These are phyloP conservation scores for Ajuga reptans DNA, from an alignment of 305 asterid species.

Conservation along the genomic window DNA sequence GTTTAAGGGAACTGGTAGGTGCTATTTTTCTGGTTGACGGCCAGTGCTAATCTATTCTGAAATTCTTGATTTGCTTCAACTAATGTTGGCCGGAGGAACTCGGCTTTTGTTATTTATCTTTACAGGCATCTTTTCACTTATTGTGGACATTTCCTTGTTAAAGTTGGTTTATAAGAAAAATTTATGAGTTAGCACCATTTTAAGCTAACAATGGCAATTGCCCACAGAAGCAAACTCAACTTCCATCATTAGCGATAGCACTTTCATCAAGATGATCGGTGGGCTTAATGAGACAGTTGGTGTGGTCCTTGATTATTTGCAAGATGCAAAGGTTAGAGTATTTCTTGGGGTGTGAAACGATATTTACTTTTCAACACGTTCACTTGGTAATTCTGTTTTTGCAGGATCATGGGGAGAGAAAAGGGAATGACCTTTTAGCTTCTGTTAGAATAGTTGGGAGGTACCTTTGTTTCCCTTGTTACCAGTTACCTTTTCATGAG, in stretches of 20 bases:
- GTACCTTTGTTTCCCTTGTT: constrained; percentile 27
- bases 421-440: constrained; percentile 88
- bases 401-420: constrained; percentile 70
- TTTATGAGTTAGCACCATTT: background rate
- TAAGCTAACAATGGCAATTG: constrained; percentile 17
- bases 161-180: background rate
- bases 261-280: constrained; percentile 50
- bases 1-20: background rate
- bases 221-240: constrained; percentile 38
- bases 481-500: background rate
- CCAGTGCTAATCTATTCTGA: background rate
- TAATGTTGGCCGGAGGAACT: background rate
- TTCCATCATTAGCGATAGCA: constrained; percentile 44
- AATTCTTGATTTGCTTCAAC: constrained; percentile 1
- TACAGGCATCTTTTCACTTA: background rate
- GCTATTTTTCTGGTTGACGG: background rate
- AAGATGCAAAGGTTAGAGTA: constrained; percentile 65
- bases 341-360: constrained; percentile 14
- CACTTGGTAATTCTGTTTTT: constrained; percentile 24
- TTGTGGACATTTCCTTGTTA: background rate
- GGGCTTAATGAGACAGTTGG: constrained; percentile 75
- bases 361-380: background rate
- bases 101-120: background rate
- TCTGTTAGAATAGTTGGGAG: constrained; percentile 82
- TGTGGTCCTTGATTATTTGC: constrained; percentile 65